Conservation (phyloP, 2,329 filamentous ascomycete species). For the Stagonosporopsis cucurbitacearum region DNA sequence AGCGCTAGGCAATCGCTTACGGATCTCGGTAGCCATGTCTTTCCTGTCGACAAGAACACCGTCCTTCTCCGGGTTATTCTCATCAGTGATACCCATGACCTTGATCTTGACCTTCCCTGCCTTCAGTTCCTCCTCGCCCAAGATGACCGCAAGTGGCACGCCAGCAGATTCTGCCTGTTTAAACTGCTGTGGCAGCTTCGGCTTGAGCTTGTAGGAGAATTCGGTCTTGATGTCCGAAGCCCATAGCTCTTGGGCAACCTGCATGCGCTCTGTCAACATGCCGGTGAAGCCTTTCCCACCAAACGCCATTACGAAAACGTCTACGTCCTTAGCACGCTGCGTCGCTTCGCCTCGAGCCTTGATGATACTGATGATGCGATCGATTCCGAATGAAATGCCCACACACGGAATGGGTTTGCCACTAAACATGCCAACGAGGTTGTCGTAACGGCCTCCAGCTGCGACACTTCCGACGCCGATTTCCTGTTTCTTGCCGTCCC, state of each 20-base stretch:
- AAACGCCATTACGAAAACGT: constrained; percentile 95
- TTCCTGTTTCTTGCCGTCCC: constrained; percentile 42
- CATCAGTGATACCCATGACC: constrained; percentile 73
- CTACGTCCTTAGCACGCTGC: constrained; percentile 74
- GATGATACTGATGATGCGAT: constrained; percentile 92
- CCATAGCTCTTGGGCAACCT: constrained; percentile 78
- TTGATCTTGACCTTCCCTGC: constrained; percentile 88
- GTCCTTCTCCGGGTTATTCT: constrained; percentile 89
- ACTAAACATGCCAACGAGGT: constrained; percentile 92
- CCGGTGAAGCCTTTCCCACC: constrained; percentile 85
- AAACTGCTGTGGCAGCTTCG: constrained; percentile 87
- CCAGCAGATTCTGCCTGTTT: constrained; percentile 82
- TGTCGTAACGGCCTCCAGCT: constrained; percentile 89
- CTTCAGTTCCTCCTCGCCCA: constrained; percentile 88
- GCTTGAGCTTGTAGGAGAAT: constrained; percentile 88
- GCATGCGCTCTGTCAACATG: constrained; percentile 82
- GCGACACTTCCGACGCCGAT: constrained; percentile 87
- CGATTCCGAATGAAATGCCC: constrained; percentile 91
- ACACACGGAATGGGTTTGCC: constrained; percentile 91
- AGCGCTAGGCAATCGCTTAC: constrained; percentile 54
- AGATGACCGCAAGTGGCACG: constrained; percentile 84
- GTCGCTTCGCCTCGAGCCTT: constrained; percentile 74
- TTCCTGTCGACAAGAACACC: constrained; percentile 74
- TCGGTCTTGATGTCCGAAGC: constrained; percentile 90
- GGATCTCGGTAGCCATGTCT: constrained; percentile 69